These are phyloP conservation scores for Coemansia sp. DNA, from an alignment of 371 early-diverging fungal species.

Conservation along the genomic window DNA sequence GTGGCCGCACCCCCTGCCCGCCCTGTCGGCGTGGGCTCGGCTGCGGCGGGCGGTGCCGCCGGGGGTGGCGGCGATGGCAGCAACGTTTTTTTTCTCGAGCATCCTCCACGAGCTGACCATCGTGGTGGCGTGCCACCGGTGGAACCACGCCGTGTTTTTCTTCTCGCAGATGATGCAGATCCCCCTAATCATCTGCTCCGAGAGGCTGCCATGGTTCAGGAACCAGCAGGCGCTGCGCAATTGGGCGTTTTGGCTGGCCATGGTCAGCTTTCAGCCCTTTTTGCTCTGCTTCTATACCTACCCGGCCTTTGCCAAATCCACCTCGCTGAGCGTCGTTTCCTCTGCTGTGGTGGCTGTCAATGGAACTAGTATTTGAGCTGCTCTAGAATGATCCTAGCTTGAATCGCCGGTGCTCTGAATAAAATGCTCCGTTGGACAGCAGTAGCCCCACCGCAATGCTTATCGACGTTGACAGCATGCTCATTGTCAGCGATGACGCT, in stretches of 20 bases:
- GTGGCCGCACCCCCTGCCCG: slow-evolving; percentile 38
- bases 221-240: slow-evolving; percentile 72
- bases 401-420: slow-evolving; percentile 30
- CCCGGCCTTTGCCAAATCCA: slow-evolving; percentile 48
- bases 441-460: slow-evolving; percentile 56
- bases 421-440: slow-evolving; percentile 33
- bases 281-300: slow-evolving; percentile 70
- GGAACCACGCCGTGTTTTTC: slow-evolving; percentile 47
- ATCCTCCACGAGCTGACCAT: slow-evolving; percentile 42
- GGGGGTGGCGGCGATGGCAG: slow-evolving; percentile 37
- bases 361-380: too few species aligned
- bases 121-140: slow-evolving; percentile 35
- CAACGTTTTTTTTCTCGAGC: slow-evolving; percentile 49
- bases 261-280: slow-evolving; percentile 78
- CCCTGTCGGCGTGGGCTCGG: too few species aligned
- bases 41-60: slow-evolving; percentile 20
- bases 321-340: neutral
- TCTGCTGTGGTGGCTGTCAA: too few species aligned
- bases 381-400: slow-evolving; percentile 22
- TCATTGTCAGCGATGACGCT: slow-evolving; percentile 34
- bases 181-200: slow-evolving; percentile 77
- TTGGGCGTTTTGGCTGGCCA: slow-evolving; percentile 84
- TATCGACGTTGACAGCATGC: slow-evolving; percentile 54
- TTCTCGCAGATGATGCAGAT: slow-evolving; percentile 78
- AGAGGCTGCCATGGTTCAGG: slow-evolving; percentile 60